Evolutionary conservation across 1,284 basidiomycete species (phyloP), one percentile per base, ranked within the genome.

Genomic region (Pseudozyma sp.): DNA sequence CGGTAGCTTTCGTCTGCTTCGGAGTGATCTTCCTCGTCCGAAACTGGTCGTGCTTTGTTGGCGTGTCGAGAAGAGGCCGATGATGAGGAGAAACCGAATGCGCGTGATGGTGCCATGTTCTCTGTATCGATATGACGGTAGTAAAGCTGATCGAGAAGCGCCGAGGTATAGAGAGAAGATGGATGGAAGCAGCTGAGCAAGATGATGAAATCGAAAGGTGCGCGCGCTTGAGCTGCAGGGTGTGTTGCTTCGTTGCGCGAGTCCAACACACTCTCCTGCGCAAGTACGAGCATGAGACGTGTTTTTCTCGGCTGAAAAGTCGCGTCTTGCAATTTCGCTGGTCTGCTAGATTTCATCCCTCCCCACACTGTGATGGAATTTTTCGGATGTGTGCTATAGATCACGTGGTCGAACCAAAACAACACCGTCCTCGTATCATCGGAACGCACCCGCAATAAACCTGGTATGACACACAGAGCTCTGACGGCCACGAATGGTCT

Each of bases 41-140:
- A 58, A 3, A 56, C 29, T 8, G 54, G 42, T 10, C 54, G 65
- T 19, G 56, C 60, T 8, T 52, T 48, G 17, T 72, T 65, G 9
- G 47, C 56, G 16, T 60, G 65, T 5, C 59, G 59, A 34, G 61
- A 64, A 31, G 70, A 68, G 10, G 65, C 66, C 11, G 68, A 68
- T 14, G 70, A 73, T 14, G 68, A 70, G 17, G 55, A 53, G 29
- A 70, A 40, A 4, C 55, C 59, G 31, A 75, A 70, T 1, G 71
- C 46, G 29, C 63, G 55, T 31, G 71, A 64, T 39, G 62, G 45
- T 14, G 67, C 61, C 71, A 74, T 74, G 33, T 16, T 63, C 46
- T 45, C 50, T 11, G 35, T 3, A 14, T 37, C 35, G 35, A 37
- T 37, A 14, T 10, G 14, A 37, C 16, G 40, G 10, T 7, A 42